Conservation (phyloP, 2,329 filamentous ascomycete species). For the Ploettnerulaceae sp. region DNA sequence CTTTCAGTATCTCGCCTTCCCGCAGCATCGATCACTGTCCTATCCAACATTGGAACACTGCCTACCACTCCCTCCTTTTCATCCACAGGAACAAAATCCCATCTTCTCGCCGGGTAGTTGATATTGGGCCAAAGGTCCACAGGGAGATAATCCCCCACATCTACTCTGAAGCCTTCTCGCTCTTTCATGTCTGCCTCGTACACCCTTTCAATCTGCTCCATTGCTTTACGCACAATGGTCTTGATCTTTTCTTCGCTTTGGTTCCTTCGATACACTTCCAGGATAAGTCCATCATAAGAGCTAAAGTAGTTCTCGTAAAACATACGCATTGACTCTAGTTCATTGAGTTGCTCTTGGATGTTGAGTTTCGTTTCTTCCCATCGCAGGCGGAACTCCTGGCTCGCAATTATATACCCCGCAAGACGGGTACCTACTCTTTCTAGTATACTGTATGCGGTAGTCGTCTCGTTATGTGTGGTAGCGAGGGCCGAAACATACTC, state of each 20-base stretch:
- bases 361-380: conserved; percentile 73
- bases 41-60: conserved; percentile 25
- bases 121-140: conserved; percentile 83
- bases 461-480: conserved; percentile 51
- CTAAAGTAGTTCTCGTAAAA: conserved; percentile 84
- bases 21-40: conserved; percentile 27
- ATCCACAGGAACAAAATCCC: conserved; percentile 25
- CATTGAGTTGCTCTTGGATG: conserved; percentile 64
- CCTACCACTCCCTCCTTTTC: conserved; percentile 14
- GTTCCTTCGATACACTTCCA: conserved; percentile 75
- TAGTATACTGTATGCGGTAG: conserved; percentile 60
- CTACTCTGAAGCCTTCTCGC: conserved; percentile 71
- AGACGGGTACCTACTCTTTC: conserved; percentile 64
- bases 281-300: conserved; percentile 77
- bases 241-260: conserved; percentile 69
- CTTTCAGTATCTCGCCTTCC: conserved; percentile 27
- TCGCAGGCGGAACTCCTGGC: conserved; percentile 55
- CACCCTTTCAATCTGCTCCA: conserved; percentile 69
- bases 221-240: conserved; percentile 70
- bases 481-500: conserved; percentile 56
- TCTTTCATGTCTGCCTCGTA: conserved; percentile 67
- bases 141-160: conserved; percentile 82
- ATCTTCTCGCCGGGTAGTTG: conserved; percentile 39
- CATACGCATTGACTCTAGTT: conserved; percentile 71
- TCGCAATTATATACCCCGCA: conserved; percentile 58